These are phyloP conservation scores for Kickxella alabastrina DNA, from an alignment of 192 early-diverging fungal species.

Conservation along the genomic window DNA sequence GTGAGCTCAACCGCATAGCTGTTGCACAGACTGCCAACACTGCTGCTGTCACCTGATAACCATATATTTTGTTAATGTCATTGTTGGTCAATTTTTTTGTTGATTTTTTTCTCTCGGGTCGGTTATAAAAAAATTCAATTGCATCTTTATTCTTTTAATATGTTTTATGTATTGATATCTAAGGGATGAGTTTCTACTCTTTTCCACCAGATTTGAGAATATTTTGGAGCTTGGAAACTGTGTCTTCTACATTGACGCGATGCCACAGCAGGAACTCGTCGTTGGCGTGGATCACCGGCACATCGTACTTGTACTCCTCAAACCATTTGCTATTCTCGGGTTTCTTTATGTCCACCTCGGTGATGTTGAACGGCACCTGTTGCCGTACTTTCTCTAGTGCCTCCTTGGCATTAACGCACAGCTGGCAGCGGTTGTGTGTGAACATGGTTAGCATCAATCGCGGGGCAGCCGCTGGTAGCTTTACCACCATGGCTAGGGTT, in stretches of 20 bases:
- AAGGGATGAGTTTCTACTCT: no score
- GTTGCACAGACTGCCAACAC: no score
- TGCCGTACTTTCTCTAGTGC: slow-evolving; percentile 34
- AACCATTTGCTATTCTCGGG: slow-evolving; percentile 47
- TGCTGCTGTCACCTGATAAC: neutral
- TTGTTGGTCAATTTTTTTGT: neutral
- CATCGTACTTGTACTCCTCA: slow-evolving; percentile 50
- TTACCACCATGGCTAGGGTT: neutral
- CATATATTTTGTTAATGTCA: neutral
- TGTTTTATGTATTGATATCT: no score
- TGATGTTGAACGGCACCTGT: slow-evolving; percentile 37
- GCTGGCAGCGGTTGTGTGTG: slow-evolving; percentile 46
- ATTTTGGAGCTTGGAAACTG: slow-evolving; percentile 27
- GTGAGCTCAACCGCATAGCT: slow-evolving; percentile 36
- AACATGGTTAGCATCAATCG: slow-evolving; percentile 47
- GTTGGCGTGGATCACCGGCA: slow-evolving; percentile 45
- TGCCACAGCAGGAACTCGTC: slow-evolving; percentile 47
- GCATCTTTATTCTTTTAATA: no score
- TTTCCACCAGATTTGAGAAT: slow-evolving; percentile 4
- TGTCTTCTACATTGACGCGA: slow-evolving; percentile 33
- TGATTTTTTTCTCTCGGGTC: neutral
- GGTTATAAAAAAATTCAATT: no score
- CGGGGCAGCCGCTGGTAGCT: slow-evolving; percentile 3
- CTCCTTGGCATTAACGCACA: slow-evolving; percentile 46
- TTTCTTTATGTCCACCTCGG: slow-evolving; percentile 40